Conservation (phyloP, 2,329 filamentous ascomycete genomes). For the Amauroascus verrucosus region DNA sequence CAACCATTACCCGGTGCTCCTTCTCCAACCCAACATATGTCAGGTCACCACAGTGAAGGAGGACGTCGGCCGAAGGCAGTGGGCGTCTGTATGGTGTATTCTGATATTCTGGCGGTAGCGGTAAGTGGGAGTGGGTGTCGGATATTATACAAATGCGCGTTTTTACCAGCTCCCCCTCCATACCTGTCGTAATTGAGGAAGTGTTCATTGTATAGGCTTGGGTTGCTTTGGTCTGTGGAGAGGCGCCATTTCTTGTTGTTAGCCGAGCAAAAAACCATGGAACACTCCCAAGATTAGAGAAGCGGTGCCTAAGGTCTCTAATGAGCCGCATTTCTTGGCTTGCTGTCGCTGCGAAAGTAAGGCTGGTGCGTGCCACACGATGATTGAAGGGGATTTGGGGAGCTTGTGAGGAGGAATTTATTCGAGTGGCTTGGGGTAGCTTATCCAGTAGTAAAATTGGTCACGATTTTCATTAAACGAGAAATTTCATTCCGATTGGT, state of each 20-base stretch:
- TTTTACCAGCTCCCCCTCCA: slow-evolving; percentile 20
- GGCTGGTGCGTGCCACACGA: too few relatives aligned
- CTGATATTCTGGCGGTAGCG: slow-evolving; percentile 18
- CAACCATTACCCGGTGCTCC: slow-evolving; percentile 36
- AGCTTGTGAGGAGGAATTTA: too few relatives aligned
- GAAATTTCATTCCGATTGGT: slow-evolving; percentile 28
- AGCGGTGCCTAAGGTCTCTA: too few relatives aligned
- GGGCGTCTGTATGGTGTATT: slow-evolving; percentile 31
- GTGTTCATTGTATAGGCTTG: background rate
- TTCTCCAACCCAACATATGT: slow-evolving; percentile 35
- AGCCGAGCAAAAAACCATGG: too few relatives aligned
- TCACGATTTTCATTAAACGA: slow-evolving; percentile 4
- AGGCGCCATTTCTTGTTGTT: too few relatives aligned
- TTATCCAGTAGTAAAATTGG: background rate
- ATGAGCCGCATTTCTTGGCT: background rate
- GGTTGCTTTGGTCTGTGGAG: background rate
- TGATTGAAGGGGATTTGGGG: too few relatives aligned
- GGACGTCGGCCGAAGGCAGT: slow-evolving; percentile 42
- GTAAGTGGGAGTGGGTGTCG: slow-evolving; percentile 29
- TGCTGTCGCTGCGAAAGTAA: too few relatives aligned
- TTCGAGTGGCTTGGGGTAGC: too few relatives aligned
- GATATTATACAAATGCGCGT: slow-evolving; percentile 37
- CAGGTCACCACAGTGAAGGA: slow-evolving; percentile 46
- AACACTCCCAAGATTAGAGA: too few relatives aligned
- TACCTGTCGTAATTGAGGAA: background rate